A percentile compares a stretch with the other conserved stretches of the same genome.
Evolutionary conservation across 306 rosid genomes (phyloP).

Genomic region (Mucuna pruriens): DNA sequence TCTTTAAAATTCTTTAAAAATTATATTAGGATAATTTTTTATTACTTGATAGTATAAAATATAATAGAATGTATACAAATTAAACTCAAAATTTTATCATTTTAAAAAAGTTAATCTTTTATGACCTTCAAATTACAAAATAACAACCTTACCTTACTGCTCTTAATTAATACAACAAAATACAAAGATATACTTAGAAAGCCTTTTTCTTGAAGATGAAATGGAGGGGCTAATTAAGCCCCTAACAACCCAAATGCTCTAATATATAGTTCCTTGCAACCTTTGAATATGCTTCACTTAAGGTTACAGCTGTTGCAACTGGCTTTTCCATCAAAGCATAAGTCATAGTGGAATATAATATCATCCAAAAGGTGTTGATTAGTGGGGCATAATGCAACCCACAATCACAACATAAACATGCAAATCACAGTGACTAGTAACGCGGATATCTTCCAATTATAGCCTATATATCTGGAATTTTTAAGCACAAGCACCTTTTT

Average conservation of each 20-base stretch:
- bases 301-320: conserved; percentile 51
- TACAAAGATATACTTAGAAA: neutral
- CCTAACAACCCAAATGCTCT: neutral
- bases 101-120: neutral
- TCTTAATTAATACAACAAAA: neutral
- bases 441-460: conserved; percentile 39
- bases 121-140: neutral
- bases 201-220: neutral
- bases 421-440: conserved; percentile 37
- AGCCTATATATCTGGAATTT: conserved; percentile 17
- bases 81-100: neutral
- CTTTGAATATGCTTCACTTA: conserved; percentile 51
- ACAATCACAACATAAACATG: conserved; percentile 51
- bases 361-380: conserved; percentile 33
- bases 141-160: neutral
- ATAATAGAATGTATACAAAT: too few relatives aligned
- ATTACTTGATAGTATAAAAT: too few relatives aligned
- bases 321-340: conserved; percentile 35
- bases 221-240: neutral
- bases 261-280: conserved; percentile 16
- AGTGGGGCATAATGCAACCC: conserved; percentile 63
- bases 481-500: conserved; percentile 31
- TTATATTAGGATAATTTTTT: too few relatives aligned
- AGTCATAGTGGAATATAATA: conserved; percentile 38
- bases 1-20: too few relatives aligned